phyloP scores from a whole-genome alignment of 345 rosid species.

The Leavenworthia alabamica region DNA sequence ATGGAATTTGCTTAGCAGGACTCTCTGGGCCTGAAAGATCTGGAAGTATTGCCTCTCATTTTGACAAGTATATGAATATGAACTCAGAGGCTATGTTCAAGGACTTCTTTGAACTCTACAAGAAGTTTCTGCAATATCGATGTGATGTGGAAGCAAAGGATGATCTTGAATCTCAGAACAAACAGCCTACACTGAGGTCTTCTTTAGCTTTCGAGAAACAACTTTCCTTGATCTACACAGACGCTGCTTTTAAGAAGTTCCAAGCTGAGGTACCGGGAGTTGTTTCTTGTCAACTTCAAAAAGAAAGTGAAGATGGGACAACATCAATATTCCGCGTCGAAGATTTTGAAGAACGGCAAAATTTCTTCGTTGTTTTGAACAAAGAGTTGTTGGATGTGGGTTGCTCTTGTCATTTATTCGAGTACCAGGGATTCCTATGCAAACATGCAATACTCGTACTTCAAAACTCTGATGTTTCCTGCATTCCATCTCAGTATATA shows the following conservation, averaged over 20 bases:
- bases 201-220: constrained; percentile 43
- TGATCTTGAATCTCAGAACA: constrained; percentile 40
- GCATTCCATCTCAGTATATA: constrained; percentile 39
- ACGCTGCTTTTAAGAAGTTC: constrained; percentile 45
- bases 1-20: constrained; percentile 31
- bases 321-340: constrained; percentile 33
- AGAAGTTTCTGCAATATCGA: constrained; percentile 32
- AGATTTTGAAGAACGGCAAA: constrained; percentile 39
- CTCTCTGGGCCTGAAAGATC: constrained; percentile 27
- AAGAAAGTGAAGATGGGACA: constrained; percentile 35
- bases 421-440: constrained; percentile 44
- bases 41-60: constrained; percentile 16
- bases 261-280: constrained; percentile 48
- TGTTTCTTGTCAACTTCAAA: constrained; percentile 43
- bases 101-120: constrained; percentile 39
- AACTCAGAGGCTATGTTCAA: constrained; percentile 29
- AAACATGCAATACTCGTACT: constrained; percentile 44
- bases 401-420: constrained; percentile 42
- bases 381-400: constrained; percentile 28
- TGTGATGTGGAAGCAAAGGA: constrained; percentile 38
- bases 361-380: constrained; percentile 37
- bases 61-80: constrained; percentile 28
- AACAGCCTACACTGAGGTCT: constrained; percentile 39
- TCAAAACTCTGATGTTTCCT: constrained; percentile 37
- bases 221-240: constrained; percentile 39